phyloP scores from a whole-genome alignment of 75 land plant genomes.

The Pinus albicaulis region DNA sequence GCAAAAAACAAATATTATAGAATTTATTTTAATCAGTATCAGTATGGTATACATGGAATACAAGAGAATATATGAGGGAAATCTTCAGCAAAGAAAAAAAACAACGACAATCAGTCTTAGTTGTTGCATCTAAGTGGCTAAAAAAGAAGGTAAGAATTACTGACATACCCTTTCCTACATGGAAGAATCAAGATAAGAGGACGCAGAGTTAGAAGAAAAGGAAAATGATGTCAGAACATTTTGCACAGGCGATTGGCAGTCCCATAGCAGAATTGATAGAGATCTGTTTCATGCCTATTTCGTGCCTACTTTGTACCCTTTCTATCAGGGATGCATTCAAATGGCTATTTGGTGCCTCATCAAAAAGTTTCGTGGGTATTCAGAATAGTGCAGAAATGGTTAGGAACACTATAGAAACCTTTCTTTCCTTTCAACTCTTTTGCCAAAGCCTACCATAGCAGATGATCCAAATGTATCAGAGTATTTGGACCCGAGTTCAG shows the following conservation, averaged over 20 bases:
- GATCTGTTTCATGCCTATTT: no score
- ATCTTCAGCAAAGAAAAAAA: no score
- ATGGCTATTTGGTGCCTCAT: conserved; percentile 14
- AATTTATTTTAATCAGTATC: no score
- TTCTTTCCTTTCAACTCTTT: conserved; percentile 17
- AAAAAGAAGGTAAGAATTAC: no score
- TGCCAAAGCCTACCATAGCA: conserved; percentile 15
- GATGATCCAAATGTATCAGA: neutral
- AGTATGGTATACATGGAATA: no score
- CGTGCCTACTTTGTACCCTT: conserved; percentile 72
- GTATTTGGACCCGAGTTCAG: neutral
- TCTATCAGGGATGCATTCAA: conserved; percentile 71
- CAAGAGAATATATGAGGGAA: no score
- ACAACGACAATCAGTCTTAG: no score
- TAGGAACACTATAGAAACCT: conserved; percentile 1
- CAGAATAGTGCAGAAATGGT: neutral
- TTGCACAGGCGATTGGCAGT: conserved; percentile 26
- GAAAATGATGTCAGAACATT: conserved; percentile 28
- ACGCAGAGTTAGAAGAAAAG: no score
- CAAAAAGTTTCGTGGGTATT: neutral
- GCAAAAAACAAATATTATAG: no score
- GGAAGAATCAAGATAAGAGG: no score
- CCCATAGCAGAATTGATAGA: conserved; percentile 30
- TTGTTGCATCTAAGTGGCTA: no score
- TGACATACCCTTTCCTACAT: no score